These are phyloP conservation scores for Elongisporangium prolatum DNA, from an alignment of 352 stramenopile species.

Conservation along the genomic window DNA sequence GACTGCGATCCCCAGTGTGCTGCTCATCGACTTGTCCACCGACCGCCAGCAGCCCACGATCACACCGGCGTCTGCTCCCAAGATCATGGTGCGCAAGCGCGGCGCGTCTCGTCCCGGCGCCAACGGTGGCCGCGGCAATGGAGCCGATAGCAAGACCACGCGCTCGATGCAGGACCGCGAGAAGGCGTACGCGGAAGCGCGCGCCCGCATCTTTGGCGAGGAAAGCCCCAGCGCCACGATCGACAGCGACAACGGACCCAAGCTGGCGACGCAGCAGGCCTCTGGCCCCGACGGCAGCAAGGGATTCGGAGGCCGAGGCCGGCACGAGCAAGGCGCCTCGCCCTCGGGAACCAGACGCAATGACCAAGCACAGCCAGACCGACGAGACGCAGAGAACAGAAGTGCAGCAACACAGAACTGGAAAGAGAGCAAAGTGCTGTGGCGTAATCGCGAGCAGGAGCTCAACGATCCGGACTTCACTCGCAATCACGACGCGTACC, in stretches of 20 bases:
- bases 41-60: conserved; percentile 56
- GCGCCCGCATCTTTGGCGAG: conserved; percentile 92
- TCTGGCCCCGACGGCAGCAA: conserved; percentile 48
- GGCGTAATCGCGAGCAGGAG: conserved; percentile 92
- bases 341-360: not conserved
- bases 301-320: conserved; percentile 25
- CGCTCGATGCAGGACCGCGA: conserved; percentile 91
- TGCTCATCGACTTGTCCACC: conserved; percentile 87
- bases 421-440: conserved; percentile 91
- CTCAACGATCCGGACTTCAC: conserved; percentile 92
- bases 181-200: conserved; percentile 91
- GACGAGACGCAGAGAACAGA: conserved; percentile 2
- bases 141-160: conserved; percentile 36
- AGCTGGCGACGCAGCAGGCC: conserved; percentile 38
- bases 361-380: not conserved
- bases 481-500: conserved; percentile 69
- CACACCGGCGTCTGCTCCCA: conserved; percentile 74
- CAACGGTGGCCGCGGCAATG: conserved; percentile 21
- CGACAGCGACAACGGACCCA: conserved; percentile 2
- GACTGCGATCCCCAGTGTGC: conserved; percentile 63
- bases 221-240: conserved; percentile 15
- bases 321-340: not conserved
- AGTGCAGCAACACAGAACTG: conserved; percentile 43
- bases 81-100: conserved; percentile 92
- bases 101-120: conserved; percentile 24